Evolutionary conservation across 2,329 filamentous ascomycete genomes (phyloP).

Genomic region (Fusarium beomiforme): DNA sequence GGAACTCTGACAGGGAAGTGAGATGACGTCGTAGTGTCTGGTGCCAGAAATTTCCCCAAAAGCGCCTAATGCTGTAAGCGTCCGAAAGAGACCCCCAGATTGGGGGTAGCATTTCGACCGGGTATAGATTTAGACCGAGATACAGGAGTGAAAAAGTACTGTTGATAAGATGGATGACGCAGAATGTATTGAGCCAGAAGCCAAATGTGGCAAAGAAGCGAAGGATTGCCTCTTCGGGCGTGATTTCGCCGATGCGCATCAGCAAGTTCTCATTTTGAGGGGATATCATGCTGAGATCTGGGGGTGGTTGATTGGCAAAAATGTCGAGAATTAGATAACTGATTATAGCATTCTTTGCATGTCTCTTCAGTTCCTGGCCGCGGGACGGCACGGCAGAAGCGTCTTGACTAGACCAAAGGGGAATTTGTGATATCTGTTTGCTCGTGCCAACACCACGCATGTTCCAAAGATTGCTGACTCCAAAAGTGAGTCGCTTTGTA

Average conservation of each 20-base stretch:
- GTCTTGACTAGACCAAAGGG: neutral
- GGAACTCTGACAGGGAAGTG: conserved; percentile 16
- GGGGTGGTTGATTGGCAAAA: conserved; percentile 18
- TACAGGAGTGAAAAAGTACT: conserved; percentile 13
- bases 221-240: conserved; percentile 11
- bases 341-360: conserved; percentile 7
- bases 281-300: conserved; percentile 23
- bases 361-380: conserved; percentile 2
- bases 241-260: conserved; percentile 2
- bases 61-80: conserved; percentile 25
- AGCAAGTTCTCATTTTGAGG: conserved; percentile 11
- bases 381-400: conserved; percentile 9
- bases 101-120: conserved; percentile 26
- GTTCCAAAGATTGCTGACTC: conserved; percentile 28
- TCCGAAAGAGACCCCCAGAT: conserved; percentile 28
- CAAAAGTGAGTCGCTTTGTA: neutral
- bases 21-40: conserved; percentile 34
- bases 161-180: conserved; percentile 32
- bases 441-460: conserved; percentile 26
- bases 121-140: conserved; percentile 6
- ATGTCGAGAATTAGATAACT: conserved; percentile 26
- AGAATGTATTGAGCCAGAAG: conserved; percentile 36
- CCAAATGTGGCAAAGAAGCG: conserved; percentile 22
- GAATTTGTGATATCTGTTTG: conserved; percentile 2
- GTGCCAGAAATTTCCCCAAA: conserved; percentile 36